A percentile compares a stretch with the other conserved stretches of the same genome.
Evolutionary conservation across 169 alveolate genomes (phyloP).

Genomic region (Babesia ovata): DNA sequence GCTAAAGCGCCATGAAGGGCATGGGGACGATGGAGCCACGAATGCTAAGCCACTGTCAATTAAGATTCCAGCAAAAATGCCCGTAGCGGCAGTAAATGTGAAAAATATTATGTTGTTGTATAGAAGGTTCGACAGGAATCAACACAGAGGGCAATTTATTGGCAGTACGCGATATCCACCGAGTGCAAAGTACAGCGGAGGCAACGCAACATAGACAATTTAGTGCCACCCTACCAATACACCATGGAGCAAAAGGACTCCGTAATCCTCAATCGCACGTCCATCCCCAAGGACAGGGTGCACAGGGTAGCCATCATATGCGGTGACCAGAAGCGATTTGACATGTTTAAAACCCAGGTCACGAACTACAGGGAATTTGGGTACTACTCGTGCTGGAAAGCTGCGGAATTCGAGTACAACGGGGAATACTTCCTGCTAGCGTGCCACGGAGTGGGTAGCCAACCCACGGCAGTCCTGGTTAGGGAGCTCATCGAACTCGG

Average conservation of each 20-base stretch:
- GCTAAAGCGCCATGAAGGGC: too few species aligned
- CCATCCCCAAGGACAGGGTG: constrained; percentile 34
- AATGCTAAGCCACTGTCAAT: too few species aligned
- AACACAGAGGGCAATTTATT: too few species aligned
- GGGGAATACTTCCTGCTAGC: constrained; percentile 42
- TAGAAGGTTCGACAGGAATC: too few species aligned
- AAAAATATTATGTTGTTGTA: too few species aligned
- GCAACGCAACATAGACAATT: not conserved
- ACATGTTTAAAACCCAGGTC: constrained; percentile 6
- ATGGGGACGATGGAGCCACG: too few species aligned
- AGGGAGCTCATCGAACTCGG: constrained; percentile 39
- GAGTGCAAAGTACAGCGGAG: not conserved
- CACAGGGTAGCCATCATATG: constrained; percentile 50
- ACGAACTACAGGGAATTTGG: constrained; percentile 38
- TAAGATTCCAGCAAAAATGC: too few species aligned
- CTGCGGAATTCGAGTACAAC: constrained; percentile 28
- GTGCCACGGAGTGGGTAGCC: constrained; percentile 41
- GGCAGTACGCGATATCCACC: not conserved
- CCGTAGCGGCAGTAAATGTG: too few species aligned
- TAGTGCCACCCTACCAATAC: not conserved
- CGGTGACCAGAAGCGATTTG: constrained; percentile 44
- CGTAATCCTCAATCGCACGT: constrained; percentile 13
- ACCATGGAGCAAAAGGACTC: not conserved
- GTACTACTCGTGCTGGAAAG: constrained; percentile 36
- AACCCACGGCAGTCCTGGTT: constrained; percentile 22